Conservation (phyloP, 306 rosid species). For the Citrullus amarus region DNA sequence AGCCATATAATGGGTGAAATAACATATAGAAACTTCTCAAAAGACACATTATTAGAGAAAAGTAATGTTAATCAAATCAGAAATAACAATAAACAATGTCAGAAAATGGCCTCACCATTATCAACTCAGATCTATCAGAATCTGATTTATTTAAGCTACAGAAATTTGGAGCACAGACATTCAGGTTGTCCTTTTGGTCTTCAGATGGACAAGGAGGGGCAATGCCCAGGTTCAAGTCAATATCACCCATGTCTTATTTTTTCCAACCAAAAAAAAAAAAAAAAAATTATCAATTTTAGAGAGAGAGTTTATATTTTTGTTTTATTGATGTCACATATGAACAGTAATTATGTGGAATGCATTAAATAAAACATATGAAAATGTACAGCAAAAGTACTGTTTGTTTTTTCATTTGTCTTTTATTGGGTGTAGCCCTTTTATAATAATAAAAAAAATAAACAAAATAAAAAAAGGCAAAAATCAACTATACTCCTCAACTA, state of each 20-base stretch:
- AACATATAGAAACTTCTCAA: background rate
- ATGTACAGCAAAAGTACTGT: background rate
- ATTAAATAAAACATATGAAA: background rate
- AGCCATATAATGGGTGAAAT: background rate
- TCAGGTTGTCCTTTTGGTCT: conserved; percentile 23
- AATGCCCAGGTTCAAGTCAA: conserved; percentile 77
- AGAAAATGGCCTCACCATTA: conserved; percentile 6
- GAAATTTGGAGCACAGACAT: conserved; percentile 17
- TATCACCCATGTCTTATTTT: conserved; percentile 18
- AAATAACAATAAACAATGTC: background rate
- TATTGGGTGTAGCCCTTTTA: background rate
- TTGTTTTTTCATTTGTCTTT: background rate
- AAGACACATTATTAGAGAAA: background rate
- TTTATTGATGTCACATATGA: background rate
- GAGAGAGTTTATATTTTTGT: background rate
- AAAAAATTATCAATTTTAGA: background rate
- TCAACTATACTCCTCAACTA: too few relatives aligned
- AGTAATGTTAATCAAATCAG: background rate
- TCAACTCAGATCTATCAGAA: conserved; percentile 41
- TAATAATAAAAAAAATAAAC: background rate
- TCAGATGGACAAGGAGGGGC: conserved; percentile 46
- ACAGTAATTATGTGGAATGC: background rate
- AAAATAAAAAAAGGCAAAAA: background rate
- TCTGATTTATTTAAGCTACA: conserved; percentile 30
- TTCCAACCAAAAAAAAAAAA: background rate